phyloP scores from a whole-genome alignment of 495 filamentous ascomycete species.

The Daldinia caldariorum region DNA sequence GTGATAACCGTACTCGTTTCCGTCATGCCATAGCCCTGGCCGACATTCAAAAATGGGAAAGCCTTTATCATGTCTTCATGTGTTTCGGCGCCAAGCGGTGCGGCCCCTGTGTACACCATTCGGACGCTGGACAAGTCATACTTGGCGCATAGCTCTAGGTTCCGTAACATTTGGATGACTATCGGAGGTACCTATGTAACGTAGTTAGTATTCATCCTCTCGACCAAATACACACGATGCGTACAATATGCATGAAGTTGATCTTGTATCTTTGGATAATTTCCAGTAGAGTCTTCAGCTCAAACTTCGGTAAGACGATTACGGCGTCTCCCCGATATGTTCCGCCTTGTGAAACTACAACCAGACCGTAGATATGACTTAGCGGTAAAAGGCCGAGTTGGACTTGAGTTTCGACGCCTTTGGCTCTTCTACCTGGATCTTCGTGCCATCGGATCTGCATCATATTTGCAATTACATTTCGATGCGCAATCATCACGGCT shows the following conservation, averaged over 20 bases:
- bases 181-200: constrained; percentile 78
- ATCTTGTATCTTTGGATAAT: constrained; percentile 81
- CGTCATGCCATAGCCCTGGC: constrained; percentile 89
- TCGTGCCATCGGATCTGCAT: constrained; percentile 72
- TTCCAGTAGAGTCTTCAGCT: constrained; percentile 70
- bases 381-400: constrained; percentile 80
- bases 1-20: constrained; percentile 81
- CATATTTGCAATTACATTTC: constrained; percentile 86
- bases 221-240: constrained; percentile 22
- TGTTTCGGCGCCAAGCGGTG: constrained; percentile 83
- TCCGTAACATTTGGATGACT: constrained; percentile 81
- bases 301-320: constrained; percentile 87
- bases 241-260: constrained; percentile 71
- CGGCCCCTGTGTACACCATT: constrained; percentile 80
- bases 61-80: constrained; percentile 70
- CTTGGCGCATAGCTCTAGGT: constrained; percentile 66
- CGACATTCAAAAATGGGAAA: constrained; percentile 72
- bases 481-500: constrained; percentile 93
- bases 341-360: constrained; percentile 75
- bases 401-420: constrained; percentile 65
- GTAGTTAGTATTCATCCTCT: not conserved
- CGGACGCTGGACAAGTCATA: constrained; percentile 79
- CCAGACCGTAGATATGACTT: constrained; percentile 86
- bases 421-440: constrained; percentile 49
- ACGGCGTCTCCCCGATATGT: constrained; percentile 80